Conservation (phyloP, 192 early-diverging fungal species). For the Neocallimastix lanati region DNA sequence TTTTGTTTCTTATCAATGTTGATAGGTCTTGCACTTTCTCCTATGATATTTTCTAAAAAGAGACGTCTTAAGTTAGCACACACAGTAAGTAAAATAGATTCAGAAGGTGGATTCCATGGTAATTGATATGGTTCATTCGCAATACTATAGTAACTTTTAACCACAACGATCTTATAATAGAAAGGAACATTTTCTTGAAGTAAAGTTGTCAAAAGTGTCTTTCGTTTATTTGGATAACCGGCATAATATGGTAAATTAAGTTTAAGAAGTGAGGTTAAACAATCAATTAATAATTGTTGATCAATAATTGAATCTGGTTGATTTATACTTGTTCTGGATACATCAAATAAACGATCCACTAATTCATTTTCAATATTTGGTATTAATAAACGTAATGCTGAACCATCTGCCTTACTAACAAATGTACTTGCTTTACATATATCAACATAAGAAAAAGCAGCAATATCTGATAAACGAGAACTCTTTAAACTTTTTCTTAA, state of each 20-base stretch:
- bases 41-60: conserved; percentile 31
- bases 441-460: conserved; percentile 54
- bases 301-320: conserved; percentile 45
- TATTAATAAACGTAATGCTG: conserved; percentile 39
- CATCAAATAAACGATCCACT: conserved; percentile 47
- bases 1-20: conserved; percentile 6
- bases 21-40: neutral
- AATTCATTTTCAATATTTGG: conserved; percentile 58
- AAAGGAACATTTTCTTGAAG: conserved; percentile 47
- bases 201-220: too few species aligned
- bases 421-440: conserved; percentile 54
- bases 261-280: conserved; percentile 55
- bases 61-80: conserved; percentile 38
- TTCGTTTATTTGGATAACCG: too few species aligned
- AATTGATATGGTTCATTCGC: conserved; percentile 34
- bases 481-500: conserved; percentile 29
- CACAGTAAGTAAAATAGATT: conserved; percentile 28
- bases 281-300: conserved; percentile 53
- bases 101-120: conserved; percentile 53
- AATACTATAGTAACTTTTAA: conserved; percentile 52
- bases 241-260: too few species aligned
- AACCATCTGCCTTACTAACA: conserved; percentile 36
- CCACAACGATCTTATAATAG: conserved; percentile 61
- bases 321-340: conserved; percentile 17
- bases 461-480: conserved; percentile 39